Conservation (phyloP, 768 basidiomycete species). For the Mycena alexandri region DNA sequence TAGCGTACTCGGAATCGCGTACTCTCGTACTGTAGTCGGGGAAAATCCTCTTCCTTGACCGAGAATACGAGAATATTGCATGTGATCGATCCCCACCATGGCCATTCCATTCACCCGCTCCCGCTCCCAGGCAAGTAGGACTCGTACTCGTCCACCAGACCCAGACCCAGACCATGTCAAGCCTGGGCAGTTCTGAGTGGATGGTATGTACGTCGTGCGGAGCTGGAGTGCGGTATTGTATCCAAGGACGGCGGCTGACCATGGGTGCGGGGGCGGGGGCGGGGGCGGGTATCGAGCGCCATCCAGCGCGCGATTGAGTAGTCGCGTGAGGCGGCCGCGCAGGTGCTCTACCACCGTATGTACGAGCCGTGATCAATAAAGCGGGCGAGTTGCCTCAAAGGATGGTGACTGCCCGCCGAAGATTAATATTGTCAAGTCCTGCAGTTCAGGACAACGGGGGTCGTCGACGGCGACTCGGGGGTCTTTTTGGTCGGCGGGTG, state of each 20-base stretch:
- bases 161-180: conserved; percentile 3
- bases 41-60: no score
- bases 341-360: neutral
- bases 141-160: no score
- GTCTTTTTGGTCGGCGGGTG: neutral
- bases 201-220: neutral
- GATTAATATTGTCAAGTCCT: neutral
- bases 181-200: neutral
- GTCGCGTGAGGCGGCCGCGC: neutral
- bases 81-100: no score
- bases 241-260: conserved; percentile 1
- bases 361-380: neutral
- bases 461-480: no score
- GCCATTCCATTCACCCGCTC: no score
- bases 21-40: no score
- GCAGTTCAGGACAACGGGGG: neutral
- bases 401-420: neutral
- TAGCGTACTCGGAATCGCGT: no score
- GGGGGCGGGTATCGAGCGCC: neutral
- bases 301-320: neutral
- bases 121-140: no score
- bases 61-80: no score
- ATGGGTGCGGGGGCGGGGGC: no score
- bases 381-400: neutral
- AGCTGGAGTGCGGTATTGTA: neutral